These are phyloP conservation scores for Eimeria maxima DNA, from an alignment of 169 alveolate genomes.

Conservation along the genomic window DNA sequence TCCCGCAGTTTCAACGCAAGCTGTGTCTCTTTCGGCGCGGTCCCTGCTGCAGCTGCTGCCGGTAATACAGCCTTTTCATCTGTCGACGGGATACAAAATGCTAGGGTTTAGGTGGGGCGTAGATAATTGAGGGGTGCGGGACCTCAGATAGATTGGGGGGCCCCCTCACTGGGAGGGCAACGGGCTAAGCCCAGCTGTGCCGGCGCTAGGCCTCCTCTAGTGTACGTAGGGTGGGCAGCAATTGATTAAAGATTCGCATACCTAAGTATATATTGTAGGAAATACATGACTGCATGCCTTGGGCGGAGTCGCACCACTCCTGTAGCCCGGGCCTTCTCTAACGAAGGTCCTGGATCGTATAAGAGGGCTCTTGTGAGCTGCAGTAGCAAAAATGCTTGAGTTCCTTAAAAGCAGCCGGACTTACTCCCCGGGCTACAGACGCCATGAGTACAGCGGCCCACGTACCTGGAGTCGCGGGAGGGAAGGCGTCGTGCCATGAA, in stretches of 20 bases:
- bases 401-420: no score
- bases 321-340: no score
- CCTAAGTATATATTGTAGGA: not conserved
- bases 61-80: not conserved
- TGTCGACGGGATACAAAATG: not conserved
- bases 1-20: not conserved
- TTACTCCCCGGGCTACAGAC: no score
- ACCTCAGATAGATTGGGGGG: not conserved
- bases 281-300: not conserved
- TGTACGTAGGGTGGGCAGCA: not conserved
- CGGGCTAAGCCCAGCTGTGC: not conserved
- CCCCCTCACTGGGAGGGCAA: not conserved
- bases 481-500: no score
- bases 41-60: conserved; percentile 21
- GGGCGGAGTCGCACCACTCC: not conserved
- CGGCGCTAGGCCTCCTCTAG: not conserved
- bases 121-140: not conserved
- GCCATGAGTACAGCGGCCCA: no score
- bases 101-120: not conserved
- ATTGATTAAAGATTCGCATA: not conserved
- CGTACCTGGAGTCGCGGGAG: no score
- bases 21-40: conserved; percentile 43
- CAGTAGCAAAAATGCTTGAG: no score
- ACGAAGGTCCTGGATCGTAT: no score
- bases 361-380: no score